phyloP scores from a whole-genome alignment of 805 yeast species.

The Candida ovalis region DNA sequence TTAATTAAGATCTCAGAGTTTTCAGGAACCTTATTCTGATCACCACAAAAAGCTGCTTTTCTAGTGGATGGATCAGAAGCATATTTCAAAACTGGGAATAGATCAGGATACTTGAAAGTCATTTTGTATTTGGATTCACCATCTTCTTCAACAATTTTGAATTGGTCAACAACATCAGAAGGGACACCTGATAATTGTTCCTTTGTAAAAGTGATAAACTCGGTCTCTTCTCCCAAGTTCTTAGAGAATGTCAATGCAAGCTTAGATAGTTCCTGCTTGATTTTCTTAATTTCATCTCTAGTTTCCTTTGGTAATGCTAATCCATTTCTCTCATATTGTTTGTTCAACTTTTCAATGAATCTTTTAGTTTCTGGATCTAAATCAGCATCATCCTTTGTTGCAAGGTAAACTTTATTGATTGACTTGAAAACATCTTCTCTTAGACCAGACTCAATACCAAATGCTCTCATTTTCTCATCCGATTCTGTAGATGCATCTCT shows the following conservation, averaged over 20 bases:
- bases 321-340: conserved; percentile 64
- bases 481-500: conserved; percentile 70
- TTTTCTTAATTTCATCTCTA: conserved; percentile 51
- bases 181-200: conserved; percentile 77
- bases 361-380: conserved; percentile 54
- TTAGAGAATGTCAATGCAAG: conserved; percentile 55
- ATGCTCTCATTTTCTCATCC: conserved; percentile 52
- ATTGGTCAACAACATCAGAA: conserved; percentile 53
- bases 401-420: conserved; percentile 49
- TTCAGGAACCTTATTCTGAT: conserved; percentile 62
- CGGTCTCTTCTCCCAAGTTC: conserved; percentile 70
- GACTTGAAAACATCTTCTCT: conserved; percentile 65
- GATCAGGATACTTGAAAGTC: conserved; percentile 79
- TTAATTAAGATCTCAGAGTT: conserved; percentile 59
- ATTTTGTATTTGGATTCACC: conserved; percentile 49
- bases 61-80: conserved; percentile 65
- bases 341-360: conserved; percentile 53
- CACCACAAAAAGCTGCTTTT: conserved; percentile 59
- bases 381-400: conserved; percentile 27
- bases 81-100: conserved; percentile 71
- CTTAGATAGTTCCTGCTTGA: conserved; percentile 57
- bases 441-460: conserved; percentile 57
- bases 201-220: conserved; percentile 51
- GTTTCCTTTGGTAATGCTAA: conserved; percentile 53
- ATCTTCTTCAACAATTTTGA: conserved; percentile 41